Evolutionary conservation across 192 early-diverging fungal species (phyloP), one percentile per base, ranked within the genome.

Genomic region (Podila minutissima): DNA sequence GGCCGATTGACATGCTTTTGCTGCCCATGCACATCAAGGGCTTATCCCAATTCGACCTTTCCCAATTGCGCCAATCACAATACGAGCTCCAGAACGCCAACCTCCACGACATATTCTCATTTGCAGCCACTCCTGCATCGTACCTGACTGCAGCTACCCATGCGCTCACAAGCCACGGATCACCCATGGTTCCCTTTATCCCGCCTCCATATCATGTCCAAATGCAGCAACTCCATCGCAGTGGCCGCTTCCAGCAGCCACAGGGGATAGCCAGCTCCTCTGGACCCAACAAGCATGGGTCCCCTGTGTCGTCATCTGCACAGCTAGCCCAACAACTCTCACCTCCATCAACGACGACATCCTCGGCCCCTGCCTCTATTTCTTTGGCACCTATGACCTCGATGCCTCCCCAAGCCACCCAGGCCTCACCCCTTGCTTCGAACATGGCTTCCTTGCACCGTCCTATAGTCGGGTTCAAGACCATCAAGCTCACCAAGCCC

Each of bases 91-190:
- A 46, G 13, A 81, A 58, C 62, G 59, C 3, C 62, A 81, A 48
- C 71, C 61, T 65, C 5, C 63, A 81, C 31, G 35, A 67, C 55
- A 72, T 81, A 13, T 64, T 68, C 10, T 35, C 60, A 19, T 73
- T 67, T 20, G 62, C 53, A 26, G 48, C 71, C 26, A 19, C 77
- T 15, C 67, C 77, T 3, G 22, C 71, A 5, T 81, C 77, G 4
- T 81, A 81, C 32, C 49, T 81, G 32, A 81, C 77, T 10, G 61
- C 70, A 11, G 77, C 77, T 7, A 81, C 77, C n/a, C 66, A 73
- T 26, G 62, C 66, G 26, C 58, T 81, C 9, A 55, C 62, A 29
- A 58, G 37, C 22, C 31, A 67, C 15, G 15, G 29, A 9, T 33
- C 59, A 4, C 22, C 31, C 20, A 55, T 55, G 53, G 24, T 24